Base-by-base conservation (phyloP, 2,329 filamentous ascomycete genomes). In the Aspergillus spinulosporus region DNA sequence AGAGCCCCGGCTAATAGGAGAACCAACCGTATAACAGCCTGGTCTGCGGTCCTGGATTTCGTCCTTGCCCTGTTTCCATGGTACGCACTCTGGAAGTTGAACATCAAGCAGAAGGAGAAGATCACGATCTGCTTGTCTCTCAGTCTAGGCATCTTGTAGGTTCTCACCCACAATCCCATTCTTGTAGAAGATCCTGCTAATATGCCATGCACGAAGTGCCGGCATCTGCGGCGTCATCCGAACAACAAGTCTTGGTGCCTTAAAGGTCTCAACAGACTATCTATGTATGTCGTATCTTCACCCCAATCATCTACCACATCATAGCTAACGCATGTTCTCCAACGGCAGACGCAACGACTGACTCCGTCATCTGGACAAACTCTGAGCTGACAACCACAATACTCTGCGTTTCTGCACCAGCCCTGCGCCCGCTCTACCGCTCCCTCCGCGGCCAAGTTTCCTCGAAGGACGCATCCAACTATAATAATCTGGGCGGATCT, bases 311-410 rank as follows among this genome's bases (percentile, higher is more conserved):
- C 14, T 37, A 37, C 11, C 40, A 21, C 2, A 7, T 2, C 26
- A 43, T 3, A 12, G 40, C 40, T 43, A 43, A 43, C 4, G 9
- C 6, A 5, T 7, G 9, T 5, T 21, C 11, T 11, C 34, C 34
- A 12, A 12, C 34, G 4, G 4, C 7, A 44, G 42, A 44, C 12
- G 42, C 42, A 29, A 44, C 42, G 28, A 44, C 42, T 21, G 42
- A 44, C 42, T 44, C 42, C 15, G 42, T 44, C 15, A 44, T 44
- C 42, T 44, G 42, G 42, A 44, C 42, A 11, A 44, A 44, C 42
- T 44, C 42, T 21, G 42, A 44, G 12, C 42, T 44, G 3, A 44
- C 42, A 15, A 44, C 42, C 2, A 44, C 42, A 6, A 44, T 44
- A 8, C 21, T 44, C 15, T 44, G 42, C 42, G 42, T 44, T 11